phyloP scores from a whole-genome alignment of 306 rosid species.

The Begonia fuchsioides region DNA sequence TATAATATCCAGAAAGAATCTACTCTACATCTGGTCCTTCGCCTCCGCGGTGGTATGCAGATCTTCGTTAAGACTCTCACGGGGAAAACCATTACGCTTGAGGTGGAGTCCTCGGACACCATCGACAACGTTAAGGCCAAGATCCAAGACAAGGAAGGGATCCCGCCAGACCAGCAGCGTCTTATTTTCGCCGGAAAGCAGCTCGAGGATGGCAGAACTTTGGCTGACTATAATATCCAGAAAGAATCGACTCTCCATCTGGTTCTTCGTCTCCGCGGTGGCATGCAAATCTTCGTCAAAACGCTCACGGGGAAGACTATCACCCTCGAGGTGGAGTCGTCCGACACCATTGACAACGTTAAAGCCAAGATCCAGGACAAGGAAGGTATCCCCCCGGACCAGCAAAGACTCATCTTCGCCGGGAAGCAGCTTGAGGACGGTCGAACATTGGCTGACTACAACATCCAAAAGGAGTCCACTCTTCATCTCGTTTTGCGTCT shows the following conservation, averaged over 20 bases:
- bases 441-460: conserved; percentile 53
- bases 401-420: conserved; percentile 54
- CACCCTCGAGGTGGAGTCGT: conserved; percentile 48
- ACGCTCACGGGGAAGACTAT: conserved; percentile 66
- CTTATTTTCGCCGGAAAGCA: conserved; percentile 20
- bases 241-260: conserved; percentile 24
- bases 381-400: conserved; percentile 69
- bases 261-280: conserved; percentile 26
- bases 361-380: conserved; percentile 67
- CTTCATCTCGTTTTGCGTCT: conserved; percentile 60
- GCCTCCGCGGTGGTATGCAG: conserved; percentile 27
- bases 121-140: conserved; percentile 22
- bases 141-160: conserved; percentile 20
- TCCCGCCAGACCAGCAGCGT: conserved; percentile 21
- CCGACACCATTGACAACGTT: conserved; percentile 57
- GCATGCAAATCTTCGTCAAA: conserved; percentile 39
- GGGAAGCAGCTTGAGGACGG: conserved; percentile 68
- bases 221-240: conserved; percentile 18
- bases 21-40: conserved; percentile 22
- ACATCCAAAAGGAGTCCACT: conserved; percentile 62
- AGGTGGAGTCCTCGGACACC: conserved; percentile 22
- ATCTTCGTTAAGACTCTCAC: conserved; percentile 36
- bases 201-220: conserved; percentile 17
- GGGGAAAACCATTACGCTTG: conserved; percentile 19
- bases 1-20: conserved; percentile 28